Conservation (phyloP, 1,139 yeast genomes). For the Candida sp. region DNA sequence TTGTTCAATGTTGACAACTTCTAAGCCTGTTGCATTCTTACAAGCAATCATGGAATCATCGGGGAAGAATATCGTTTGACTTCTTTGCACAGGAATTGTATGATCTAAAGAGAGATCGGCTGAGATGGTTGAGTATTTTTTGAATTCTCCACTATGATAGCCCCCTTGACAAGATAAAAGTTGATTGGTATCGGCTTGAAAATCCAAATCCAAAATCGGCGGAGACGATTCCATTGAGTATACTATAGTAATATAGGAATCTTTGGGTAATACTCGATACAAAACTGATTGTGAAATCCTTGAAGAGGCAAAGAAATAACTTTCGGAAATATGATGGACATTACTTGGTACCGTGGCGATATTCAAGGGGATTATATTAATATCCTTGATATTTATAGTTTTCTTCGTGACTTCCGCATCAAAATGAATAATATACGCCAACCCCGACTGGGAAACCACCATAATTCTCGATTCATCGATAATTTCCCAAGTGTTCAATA, state of each 20-base stretch:
- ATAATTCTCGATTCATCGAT: constrained; percentile 27
- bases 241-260: constrained; percentile 26
- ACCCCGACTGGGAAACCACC: constrained; percentile 28
- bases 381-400: constrained; percentile 12
- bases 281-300: constrained; percentile 29
- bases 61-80: background rate
- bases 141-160: constrained; percentile 33
- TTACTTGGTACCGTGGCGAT: constrained; percentile 22
- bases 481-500: constrained; percentile 8
- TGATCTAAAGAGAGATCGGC: background rate
- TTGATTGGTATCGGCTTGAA: constrained; percentile 3
- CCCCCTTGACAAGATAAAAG: constrained; percentile 37
- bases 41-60: background rate
- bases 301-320: constrained; percentile 32
- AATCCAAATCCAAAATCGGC: constrained; percentile 30
- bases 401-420: constrained; percentile 8
- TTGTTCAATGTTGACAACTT: background rate
- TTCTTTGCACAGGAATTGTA: background rate
- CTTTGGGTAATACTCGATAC: constrained; percentile 22
- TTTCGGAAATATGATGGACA: constrained; percentile 26
- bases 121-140: constrained; percentile 8
- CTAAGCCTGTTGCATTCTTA: background rate
- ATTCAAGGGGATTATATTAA: constrained; percentile 28
- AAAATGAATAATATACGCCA: constrained; percentile 23
- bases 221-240: constrained; percentile 26